Evolutionary conservation across 805 yeast species (phyloP).

Genomic region (Candida dajiaensis): DNA sequence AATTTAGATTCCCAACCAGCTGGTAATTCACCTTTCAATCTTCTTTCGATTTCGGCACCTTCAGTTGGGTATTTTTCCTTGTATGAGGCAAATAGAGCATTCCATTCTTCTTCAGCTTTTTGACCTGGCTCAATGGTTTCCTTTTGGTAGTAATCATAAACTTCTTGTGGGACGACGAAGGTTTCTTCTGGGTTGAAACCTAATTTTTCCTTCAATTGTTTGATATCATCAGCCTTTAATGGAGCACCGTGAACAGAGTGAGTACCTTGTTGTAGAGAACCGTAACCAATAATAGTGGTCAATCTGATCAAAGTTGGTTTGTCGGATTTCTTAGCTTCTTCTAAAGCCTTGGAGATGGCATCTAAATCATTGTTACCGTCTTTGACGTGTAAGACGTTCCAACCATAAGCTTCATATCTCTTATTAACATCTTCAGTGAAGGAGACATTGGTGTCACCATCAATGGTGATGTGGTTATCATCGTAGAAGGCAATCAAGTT

Average conservation of each 20-base stretch:
- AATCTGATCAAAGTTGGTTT: slow-evolving; percentile 90
- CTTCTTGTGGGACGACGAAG: slow-evolving; percentile 80
- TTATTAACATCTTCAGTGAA: slow-evolving; percentile 88
- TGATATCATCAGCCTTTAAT: slow-evolving; percentile 86
- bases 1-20: slow-evolving; percentile 69
- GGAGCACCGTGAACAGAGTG: slow-evolving; percentile 96
- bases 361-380: slow-evolving; percentile 78
- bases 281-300: slow-evolving; percentile 90
- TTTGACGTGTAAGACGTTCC: slow-evolving; percentile 76
- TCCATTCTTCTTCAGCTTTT: slow-evolving; percentile 71
- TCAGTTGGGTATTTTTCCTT: slow-evolving; percentile 63
- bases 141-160: slow-evolving; percentile 59
- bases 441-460: slow-evolving; percentile 83
- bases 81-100: slow-evolving; percentile 55
- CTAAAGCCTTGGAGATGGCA: slow-evolving; percentile 69
- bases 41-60: slow-evolving; percentile 75
- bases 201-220: slow-evolving; percentile 72
- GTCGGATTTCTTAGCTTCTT: slow-evolving; percentile 71
- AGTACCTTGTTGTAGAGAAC: slow-evolving; percentile 80
- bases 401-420: slow-evolving; percentile 89
- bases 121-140: slow-evolving; percentile 55
- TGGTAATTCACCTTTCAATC: slow-evolving; percentile 76
- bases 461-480: slow-evolving; percentile 95
- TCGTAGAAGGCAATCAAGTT: slow-evolving; percentile 95
- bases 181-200: slow-evolving; percentile 86